phyloP scores from a whole-genome alignment of 495 filamentous ascomycete species.

The Neurospora sp. region DNA sequence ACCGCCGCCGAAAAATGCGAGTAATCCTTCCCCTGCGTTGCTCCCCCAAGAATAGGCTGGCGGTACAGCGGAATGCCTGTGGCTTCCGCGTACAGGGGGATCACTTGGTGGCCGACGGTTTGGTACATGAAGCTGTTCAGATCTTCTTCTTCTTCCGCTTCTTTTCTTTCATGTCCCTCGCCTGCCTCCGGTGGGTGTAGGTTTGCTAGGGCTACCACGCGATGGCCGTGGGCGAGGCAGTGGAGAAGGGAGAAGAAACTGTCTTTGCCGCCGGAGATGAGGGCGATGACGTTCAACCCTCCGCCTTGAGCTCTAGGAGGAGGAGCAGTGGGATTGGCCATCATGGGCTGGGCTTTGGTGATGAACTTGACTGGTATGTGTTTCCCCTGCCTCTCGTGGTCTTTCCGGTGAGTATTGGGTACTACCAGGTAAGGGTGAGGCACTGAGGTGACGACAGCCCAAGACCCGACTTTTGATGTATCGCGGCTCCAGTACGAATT shows the following conservation, averaged over 20 bases:
- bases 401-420: neutral
- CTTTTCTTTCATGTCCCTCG: slow-evolving; percentile 1
- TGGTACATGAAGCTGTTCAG: slow-evolving; percentile 99
- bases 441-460: neutral
- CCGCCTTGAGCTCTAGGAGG: slow-evolving; percentile 5
- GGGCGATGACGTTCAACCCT: slow-evolving; percentile 70
- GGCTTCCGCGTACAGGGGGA: slow-evolving; percentile 73
- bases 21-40: slow-evolving; percentile 58
- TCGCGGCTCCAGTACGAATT: neutral
- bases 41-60: slow-evolving; percentile 55
- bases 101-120: slow-evolving; percentile 79
- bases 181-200: slow-evolving; percentile 48
- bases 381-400: neutral
- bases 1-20: slow-evolving; percentile 10
- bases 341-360: neutral
- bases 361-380: neutral
- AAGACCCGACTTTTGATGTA: neutral
- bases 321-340: neutral
- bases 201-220: slow-evolving; percentile 81
- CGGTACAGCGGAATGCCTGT: slow-evolving; percentile 74
- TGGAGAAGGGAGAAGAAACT: slow-evolving; percentile 90
- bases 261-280: slow-evolving; percentile 95
- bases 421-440: neutral
- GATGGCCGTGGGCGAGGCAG: slow-evolving; percentile 75
- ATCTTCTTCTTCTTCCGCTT: slow-evolving; percentile 42